Base-by-base conservation (phyloP, 1,284 basidiomycete species). In the Ganoderma lingzhi region DNA sequence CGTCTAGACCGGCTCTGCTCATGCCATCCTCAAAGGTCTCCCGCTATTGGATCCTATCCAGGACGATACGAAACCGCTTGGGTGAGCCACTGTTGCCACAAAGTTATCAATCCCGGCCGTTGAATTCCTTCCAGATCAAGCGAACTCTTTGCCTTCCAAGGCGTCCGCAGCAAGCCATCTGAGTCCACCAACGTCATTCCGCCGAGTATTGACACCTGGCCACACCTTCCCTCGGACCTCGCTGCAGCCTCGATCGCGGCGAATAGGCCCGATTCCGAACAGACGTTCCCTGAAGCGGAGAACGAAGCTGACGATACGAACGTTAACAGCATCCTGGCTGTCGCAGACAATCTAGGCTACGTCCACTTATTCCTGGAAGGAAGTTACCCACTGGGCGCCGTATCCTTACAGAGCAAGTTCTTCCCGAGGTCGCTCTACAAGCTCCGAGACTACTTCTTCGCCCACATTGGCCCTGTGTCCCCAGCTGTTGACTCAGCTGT, bases 91-190 rank as follows among this genome's bases (percentile, higher is more conserved):
- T 6, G 59, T 39, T 37, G 23, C 39, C 23, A 19, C 19, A 6
- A 59, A 5, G 10, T 23, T 67, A 23, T 42, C 39, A 28, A 41
- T 66, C 44, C 44, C 23, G 56, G 44, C 45, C 51, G 67, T 39
- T 61, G 8, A 58, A 4, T 17, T 48, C 17, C 55, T 37, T 64
- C 55, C 77, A 94, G 93, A 68, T 88, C 90, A 12, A 89, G 88
- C 65, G 90, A 94, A 79, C 79, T 93, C 48, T 94, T 94, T 77
- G 90, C 91, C 45, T 94, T 94, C 76, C 90, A 93, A 79, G 88
- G 88, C 41, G 86, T 86, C 10, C 87, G 89, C 67, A 86, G 86
- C 14, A 85, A 84, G 51, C 71, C 82, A 48, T 76, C 79, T 42
- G 79, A 80, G 58, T 85, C 85, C 73, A 80, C 82, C 42, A 78